These are phyloP conservation scores for Mycena sanguinolenta DNA, from an alignment of 768 basidiomycete species.

Conservation along the genomic window DNA sequence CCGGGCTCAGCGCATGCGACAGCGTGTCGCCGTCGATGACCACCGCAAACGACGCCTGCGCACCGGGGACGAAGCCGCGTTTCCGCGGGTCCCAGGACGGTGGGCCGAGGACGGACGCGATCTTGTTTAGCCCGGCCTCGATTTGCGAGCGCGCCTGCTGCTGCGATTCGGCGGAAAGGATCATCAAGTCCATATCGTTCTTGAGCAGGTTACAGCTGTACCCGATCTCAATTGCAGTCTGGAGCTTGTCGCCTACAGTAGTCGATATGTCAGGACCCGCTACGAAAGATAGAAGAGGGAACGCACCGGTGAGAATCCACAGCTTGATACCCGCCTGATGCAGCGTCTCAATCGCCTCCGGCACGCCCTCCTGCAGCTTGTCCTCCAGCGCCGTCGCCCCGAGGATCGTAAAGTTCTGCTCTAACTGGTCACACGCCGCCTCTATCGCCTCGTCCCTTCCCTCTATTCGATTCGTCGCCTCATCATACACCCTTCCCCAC, in stretches of 20 bases:
- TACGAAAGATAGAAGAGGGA: too few species aligned
- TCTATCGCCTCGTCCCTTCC: slow-evolving; percentile 87
- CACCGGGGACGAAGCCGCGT: slow-evolving; percentile 91
- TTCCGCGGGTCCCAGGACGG: slow-evolving; percentile 78
- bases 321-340: slow-evolving; percentile 97
- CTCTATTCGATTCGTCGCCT: slow-evolving; percentile 83
- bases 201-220: not conserved
- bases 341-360: slow-evolving; percentile 94
- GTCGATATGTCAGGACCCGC: too few species aligned
- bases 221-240: slow-evolving; percentile 91
- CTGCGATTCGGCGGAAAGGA: slow-evolving; percentile 90
- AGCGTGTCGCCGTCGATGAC: slow-evolving; percentile 93
- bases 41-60: too few species aligned
- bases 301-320: slow-evolving; percentile 99
- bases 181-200: slow-evolving; percentile 95
- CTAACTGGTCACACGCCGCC: slow-evolving; percentile 82
- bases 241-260: slow-evolving; percentile 97
- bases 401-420: slow-evolving; percentile 82
- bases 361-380: slow-evolving; percentile 95
- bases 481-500: slow-evolving; percentile 87
- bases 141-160: too few species aligned
- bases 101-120: too few species aligned
- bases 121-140: too few species aligned
- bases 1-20: slow-evolving; percentile 68
- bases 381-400: slow-evolving; percentile 99